Percentiles rank a stretch among this genome's conserved stretches.
Evolutionary conservation across 768 basidiomycete genomes (phyloP).

Genomic region (Lactifluus hygrophoroides): DNA sequence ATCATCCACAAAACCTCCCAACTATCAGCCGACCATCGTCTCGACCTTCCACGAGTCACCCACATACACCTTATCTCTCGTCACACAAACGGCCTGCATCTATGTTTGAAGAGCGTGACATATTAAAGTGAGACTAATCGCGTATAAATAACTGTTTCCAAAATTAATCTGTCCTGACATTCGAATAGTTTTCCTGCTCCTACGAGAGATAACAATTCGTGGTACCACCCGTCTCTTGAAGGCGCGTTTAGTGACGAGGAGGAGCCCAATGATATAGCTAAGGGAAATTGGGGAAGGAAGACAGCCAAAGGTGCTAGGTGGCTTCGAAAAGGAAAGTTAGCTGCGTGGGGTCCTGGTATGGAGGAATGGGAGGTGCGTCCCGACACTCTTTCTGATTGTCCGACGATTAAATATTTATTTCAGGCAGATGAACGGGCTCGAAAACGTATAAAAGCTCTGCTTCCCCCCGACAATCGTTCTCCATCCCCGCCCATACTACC

Average conservation of each 20-base stretch:
- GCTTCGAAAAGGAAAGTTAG: constrained; percentile 75
- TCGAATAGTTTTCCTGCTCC: constrained; percentile 21
- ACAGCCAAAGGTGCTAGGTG: constrained; percentile 66
- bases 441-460: constrained; percentile 62
- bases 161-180: background rate
- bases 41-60: constrained; percentile 18
- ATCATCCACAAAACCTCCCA: constrained; percentile 18
- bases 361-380: constrained; percentile 76
- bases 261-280: constrained; percentile 32
- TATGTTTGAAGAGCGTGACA: constrained; percentile 13
- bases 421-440: constrained; percentile 79
- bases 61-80: constrained; percentile 10
- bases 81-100: constrained; percentile 16
- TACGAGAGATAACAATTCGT: constrained; percentile 62
- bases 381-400: constrained; percentile 5
- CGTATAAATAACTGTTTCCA: background rate
- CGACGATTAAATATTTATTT: constrained; percentile 10
- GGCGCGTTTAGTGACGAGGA: constrained; percentile 59
- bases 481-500: constrained; percentile 66
- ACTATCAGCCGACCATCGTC: constrained; percentile 19
- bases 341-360: constrained; percentile 74
- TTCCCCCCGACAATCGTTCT: constrained; percentile 53
- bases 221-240: constrained; percentile 81
- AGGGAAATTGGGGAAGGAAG: constrained; percentile 85
- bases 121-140: background rate